These are phyloP conservation scores for Cucurbita argyrosperma DNA, from an alignment of 306 rosid species.

Conservation along the genomic window DNA sequence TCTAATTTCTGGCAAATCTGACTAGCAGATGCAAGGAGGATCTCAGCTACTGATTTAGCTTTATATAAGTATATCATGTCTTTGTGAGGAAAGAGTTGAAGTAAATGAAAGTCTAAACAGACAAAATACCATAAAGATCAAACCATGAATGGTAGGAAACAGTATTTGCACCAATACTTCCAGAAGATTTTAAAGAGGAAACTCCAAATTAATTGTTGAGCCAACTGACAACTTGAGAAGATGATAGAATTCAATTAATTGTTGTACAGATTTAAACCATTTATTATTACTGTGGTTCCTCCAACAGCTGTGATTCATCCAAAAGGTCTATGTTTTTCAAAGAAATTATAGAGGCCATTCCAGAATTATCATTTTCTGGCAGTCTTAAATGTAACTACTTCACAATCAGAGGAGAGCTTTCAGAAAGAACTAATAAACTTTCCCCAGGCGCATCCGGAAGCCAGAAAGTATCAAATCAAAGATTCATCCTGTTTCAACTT, in stretches of 20 bases:
- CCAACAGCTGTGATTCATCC: neutral
- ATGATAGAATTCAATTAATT: neutral
- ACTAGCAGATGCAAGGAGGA: neutral
- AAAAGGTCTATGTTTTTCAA: neutral
- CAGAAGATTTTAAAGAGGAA: neutral
- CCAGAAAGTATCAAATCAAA: neutral
- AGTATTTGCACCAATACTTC: neutral
- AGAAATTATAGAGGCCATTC: neutral
- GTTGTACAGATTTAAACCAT: neutral
- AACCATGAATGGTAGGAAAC: neutral
- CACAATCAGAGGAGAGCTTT: neutral
- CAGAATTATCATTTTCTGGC: neutral
- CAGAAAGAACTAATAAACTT: neutral
- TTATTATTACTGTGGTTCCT: neutral
- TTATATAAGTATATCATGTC: neutral
- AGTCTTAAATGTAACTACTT: neutral
- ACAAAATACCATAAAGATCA: neutral
- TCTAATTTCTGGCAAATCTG: neutral
- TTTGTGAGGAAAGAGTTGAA: neutral
- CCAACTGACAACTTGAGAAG: neutral
- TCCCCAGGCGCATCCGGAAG: neutral
- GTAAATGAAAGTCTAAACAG: neutral
- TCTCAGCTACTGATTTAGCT: neutral
- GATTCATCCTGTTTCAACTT: neutral
- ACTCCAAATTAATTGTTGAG: neutral